Conservation (phyloP, 2,329 filamentous ascomycete genomes). For the Helminthosporium solani region DNA sequence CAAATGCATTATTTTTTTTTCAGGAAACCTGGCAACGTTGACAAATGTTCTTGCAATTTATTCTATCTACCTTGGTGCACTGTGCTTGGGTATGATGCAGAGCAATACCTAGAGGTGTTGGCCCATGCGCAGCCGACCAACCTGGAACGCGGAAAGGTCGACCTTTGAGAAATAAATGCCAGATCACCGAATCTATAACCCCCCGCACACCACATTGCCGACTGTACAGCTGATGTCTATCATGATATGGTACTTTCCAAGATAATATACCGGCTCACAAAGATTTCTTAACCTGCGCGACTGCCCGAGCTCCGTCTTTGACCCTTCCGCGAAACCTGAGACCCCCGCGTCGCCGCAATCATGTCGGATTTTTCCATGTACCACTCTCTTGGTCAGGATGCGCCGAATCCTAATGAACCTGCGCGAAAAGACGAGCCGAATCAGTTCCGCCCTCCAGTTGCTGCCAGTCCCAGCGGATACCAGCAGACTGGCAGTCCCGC, state of each 20-base stretch:
- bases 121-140: conserved; percentile 4
- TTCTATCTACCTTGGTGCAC: no score
- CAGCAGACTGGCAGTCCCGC: conserved; percentile 43
- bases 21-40: no score
- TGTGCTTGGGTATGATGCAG: no score
- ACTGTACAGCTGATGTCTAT: conserved; percentile 9
- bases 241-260: conserved; percentile 26
- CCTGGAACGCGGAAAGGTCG: conserved; percentile 21
- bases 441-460: conserved; percentile 45
- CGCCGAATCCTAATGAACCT: conserved; percentile 27
- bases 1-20: no score
- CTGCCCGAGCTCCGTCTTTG: conserved; percentile 14
- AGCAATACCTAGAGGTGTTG: no score
- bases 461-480: conserved; percentile 47
- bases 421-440: conserved; percentile 33
- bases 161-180: conserved; percentile 25
- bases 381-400: conserved; percentile 35
- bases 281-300: conserved; percentile 17
- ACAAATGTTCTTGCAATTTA: no score
- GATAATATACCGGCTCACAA: conserved; percentile 11
- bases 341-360: conserved; percentile 27
- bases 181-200: conserved; percentile 32
- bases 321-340: conserved; percentile 9
- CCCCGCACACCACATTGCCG: conserved; percentile 13
- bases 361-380: conserved; percentile 43